Base-by-base conservation (phyloP, 75 land plant genomes). In the Sequoia sempervirens region DNA sequence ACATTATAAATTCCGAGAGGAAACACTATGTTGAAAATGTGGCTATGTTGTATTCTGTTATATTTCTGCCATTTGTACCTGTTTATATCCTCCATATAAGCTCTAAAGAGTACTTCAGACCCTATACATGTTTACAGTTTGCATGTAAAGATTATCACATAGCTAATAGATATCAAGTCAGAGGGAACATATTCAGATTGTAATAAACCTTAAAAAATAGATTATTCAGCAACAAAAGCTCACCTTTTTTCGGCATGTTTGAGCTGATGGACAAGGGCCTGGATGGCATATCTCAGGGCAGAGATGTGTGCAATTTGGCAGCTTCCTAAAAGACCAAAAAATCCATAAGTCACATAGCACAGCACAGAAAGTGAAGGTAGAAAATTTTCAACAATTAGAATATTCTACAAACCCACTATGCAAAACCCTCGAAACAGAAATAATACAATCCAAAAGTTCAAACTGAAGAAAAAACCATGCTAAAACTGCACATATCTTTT, bases 281-380 rank as follows among this genome's bases (percentile, higher is more conserved):
- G 94, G 93, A 90, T 98, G 99, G 72, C 99, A 98, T 28, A 88
- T 96, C 68, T 94, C 97, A 34, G 99, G 86, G 82, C 99, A 98
- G 30, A 98, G 88, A 85, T 98, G 99, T 34, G 95, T 85, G 85
- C 99, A 98, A 70, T 92, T 87, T 54, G 90, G 93, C 38, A 98
- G 85, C 86, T 94, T 98, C 83, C 99, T 98, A 93, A 88, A 89
- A n/a, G 85, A 36, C 15, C 36, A 64, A 45, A 72, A 28, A 68
- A 84, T 32, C 28, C 34, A 1, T 32, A 47, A 18, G 17, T 14
- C 40, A 34, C 15, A 32, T 52, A 53, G 37, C 32, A 28, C 61
- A 80, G 46, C 12, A 45, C 80, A 26, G n/a, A 78, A 70, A 70
- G 14, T 13, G 0, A 10, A 26, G 20, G n/a, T 78, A 45, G n/a